Base-by-base conservation (phyloP, 768 basidiomycete species). In the Tylopilus felleus region DNA sequence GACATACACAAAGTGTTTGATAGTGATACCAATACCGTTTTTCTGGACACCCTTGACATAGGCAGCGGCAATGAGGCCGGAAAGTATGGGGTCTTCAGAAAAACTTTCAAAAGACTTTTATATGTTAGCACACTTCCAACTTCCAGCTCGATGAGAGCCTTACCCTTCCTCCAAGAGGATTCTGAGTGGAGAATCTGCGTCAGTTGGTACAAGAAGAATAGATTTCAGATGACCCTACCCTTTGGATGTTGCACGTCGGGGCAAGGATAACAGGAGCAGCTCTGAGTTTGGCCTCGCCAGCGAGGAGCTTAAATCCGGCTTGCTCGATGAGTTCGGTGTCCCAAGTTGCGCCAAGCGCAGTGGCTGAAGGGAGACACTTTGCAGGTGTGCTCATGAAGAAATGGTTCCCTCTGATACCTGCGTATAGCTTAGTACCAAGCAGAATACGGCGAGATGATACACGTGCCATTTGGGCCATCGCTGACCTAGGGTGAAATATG, bases 221-320 rank as follows among this genome's bases (percentile, higher is more conserved):
- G 19, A 31, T 12, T 46, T 40, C 47, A 60, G 27, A 66, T 71
- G 47, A 19, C 7, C 46, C 57, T 66, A 82, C 88, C 29, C 91
- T 80, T 69, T 91, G 90, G 47, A 90, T 90, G 65, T 93, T 93
- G 65, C 86, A 88, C 0, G 90, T 93, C 0, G 90, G 91, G 1
- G 84, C 91, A 17, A 92, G 79, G 28, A 90, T 73, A 3, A 89
- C 69, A 13, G 85, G 84, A 10, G 86, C 84, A 2, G 84, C 79
- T 42, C 82, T 77, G 45, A 87, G 74, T 69, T 86, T 90, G 4
- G 86, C 84, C 67, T 91, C 90, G 16, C 75, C 69, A 1, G 88
- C 88, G 19, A 91, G 77, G 17, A 91, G 74, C 62, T 82, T 81
- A 39, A 75, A 64, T 3, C 85, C 89, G 17, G 84, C 78, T 60